Conservation (phyloP, 1,139 yeast genomes). For the Arxiozyma telluris region DNA sequence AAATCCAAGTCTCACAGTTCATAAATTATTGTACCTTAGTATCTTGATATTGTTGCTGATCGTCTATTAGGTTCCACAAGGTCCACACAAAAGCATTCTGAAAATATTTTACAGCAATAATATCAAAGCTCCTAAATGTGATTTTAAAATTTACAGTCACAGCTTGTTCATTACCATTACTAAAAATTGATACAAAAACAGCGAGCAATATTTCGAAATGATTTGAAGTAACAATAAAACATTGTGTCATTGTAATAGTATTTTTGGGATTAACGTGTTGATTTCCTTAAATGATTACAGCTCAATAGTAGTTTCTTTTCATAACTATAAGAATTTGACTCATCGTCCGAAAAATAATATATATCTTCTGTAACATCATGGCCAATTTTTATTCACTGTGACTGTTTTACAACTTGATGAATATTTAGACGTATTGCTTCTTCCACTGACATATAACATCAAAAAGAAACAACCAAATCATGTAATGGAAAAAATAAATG, state of each 20-base stretch:
- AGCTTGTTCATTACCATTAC: constrained; percentile 45
- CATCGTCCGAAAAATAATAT: background rate
- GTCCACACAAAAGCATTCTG: constrained; percentile 13
- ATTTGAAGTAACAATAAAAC: constrained; percentile 52
- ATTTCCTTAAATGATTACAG: constrained; percentile 18
- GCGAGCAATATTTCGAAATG: constrained; percentile 49
- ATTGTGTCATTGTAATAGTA: constrained; percentile 40
- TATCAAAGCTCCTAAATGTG: constrained; percentile 48
- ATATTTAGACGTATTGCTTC: background rate
- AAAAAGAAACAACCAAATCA: constrained; percentile 41
- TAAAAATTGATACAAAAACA: constrained; percentile 46
- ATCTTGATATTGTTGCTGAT: background rate
- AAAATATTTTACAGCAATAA: constrained; percentile 37
- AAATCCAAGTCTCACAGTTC: too few species aligned
- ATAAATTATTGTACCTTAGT: background rate
- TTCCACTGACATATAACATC: constrained; percentile 28
- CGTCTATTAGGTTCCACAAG: background rate
- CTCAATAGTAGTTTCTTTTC: constrained; percentile 24
- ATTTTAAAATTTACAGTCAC: constrained; percentile 54
- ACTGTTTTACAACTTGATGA: constrained; percentile 11
- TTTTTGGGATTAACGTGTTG: constrained; percentile 36
- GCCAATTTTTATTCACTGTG: background rate
- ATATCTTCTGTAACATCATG: background rate
- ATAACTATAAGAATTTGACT: constrained; percentile 33
- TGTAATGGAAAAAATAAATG: constrained; percentile 39